Evolutionary conservation across 139 green algal genomes (phyloP), one percentile per base, ranked within the genome.

Genomic region (Chlamydomonas eustigma): DNA sequence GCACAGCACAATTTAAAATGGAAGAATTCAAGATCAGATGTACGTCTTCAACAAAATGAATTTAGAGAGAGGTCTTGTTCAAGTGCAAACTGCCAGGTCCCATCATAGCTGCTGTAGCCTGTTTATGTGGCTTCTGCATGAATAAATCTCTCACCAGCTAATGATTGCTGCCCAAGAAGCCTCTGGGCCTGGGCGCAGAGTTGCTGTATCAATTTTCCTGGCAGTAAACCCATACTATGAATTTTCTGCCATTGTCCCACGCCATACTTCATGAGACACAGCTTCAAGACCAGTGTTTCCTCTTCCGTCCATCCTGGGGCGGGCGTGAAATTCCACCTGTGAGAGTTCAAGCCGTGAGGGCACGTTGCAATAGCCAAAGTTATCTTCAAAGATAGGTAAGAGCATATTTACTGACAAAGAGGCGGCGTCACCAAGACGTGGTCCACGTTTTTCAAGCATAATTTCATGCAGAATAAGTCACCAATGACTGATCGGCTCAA

Each of bases 271-370:
- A 95, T 94, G 3, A 98, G 85, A 64, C 86, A 92, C 34, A 95
- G 86, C 68, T 91, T 90, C 3, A 98, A 81, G 0, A 92, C 90
- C 5, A 84, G 69, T 2, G 80, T 87, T 78, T 98, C 93, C 51
- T 96, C 89, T 35, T 89, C 88, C 24, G 86, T 93, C 93, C 93
- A 98, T 12, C 93, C 93, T 3, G 93, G 93, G 0, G 90, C 91
- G 2, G 91, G 87, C 4, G 92, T 94, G 78, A 97, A 96, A 80
- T 98, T 98, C 93, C 93, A 97, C 22, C 92, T 97, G 86, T 67
- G 37, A 33, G 37, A 31, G 1, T 2, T 32, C 12, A 28, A 51
- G 65, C 50, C 50, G 38, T 36, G 33, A 28, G 5, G 44, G 12
- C 39, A 3, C n/a, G 1, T 39, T 36, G 18, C 4, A 30, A 37